These are phyloP conservation scores for Trametes maxima DNA, from an alignment of 768 basidiomycete species.

Conservation along the genomic window DNA sequence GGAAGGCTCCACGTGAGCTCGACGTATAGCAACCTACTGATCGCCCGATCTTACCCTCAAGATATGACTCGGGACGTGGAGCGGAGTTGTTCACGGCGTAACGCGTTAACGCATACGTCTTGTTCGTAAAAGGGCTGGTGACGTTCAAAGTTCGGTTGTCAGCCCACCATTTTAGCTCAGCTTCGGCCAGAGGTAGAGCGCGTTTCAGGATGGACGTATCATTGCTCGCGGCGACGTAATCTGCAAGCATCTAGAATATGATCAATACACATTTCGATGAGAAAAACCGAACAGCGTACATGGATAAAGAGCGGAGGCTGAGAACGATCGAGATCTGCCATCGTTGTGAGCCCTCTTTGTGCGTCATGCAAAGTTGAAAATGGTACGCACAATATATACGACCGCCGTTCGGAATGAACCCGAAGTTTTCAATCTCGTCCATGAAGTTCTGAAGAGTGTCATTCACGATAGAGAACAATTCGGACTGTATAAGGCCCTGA, in stretches of 20 bases:
- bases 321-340: slow-evolving; percentile 80
- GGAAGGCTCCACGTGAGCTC: slow-evolving; percentile 13
- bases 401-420: slow-evolving; percentile 95
- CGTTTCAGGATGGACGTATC: slow-evolving; percentile 76
- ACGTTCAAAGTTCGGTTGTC: slow-evolving; percentile 71
- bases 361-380: not conserved
- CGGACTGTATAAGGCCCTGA: slow-evolving; percentile 82
- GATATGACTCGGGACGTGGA: slow-evolving; percentile 86
- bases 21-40: not conserved
- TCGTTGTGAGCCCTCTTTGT: not conserved
- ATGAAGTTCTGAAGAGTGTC: slow-evolving; percentile 90
- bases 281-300: slow-evolving; percentile 40
- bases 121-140: slow-evolving; percentile 68
- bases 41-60: slow-evolving; percentile 47
- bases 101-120: slow-evolving; percentile 64
- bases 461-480: slow-evolving; percentile 72
- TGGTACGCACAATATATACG: slow-evolving; percentile 74
- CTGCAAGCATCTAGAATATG: slow-evolving; percentile 72
- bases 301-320: slow-evolving; percentile 90
- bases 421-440: slow-evolving; percentile 83
- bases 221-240: slow-evolving; percentile 73
- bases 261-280: not conserved
- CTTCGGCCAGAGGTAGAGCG: slow-evolving; percentile 84
- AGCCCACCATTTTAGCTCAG: slow-evolving; percentile 84
- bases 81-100: slow-evolving; percentile 84